Evolutionary conservation across 129 eudicot species (phyloP).

Genomic region (Pulicaria dysenterica): DNA sequence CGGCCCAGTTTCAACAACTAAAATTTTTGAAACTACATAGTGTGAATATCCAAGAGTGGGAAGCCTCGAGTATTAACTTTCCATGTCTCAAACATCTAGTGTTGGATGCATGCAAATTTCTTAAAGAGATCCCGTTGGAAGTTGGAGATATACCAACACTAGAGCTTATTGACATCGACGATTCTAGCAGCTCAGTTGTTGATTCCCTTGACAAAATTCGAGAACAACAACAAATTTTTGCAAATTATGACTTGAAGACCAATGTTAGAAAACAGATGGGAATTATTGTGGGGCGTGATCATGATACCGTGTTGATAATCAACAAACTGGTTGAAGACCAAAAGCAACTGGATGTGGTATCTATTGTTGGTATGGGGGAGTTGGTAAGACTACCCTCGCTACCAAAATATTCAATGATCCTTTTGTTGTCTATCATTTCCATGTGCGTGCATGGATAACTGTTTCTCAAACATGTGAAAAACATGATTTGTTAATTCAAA

Average conservation of each 20-base stretch:
- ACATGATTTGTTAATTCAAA: background rate
- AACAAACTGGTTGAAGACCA: constrained; percentile 4
- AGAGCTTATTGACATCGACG: constrained; percentile 22
- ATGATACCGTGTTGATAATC: background rate
- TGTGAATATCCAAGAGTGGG: constrained; percentile 22
- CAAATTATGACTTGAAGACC: constrained; percentile 26
- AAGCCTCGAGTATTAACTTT: constrained; percentile 16
- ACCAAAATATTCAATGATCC: constrained; percentile 24
- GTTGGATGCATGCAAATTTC: constrained; percentile 8
- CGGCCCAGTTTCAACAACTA: constrained; percentile 35
- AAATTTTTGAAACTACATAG: constrained; percentile 26
- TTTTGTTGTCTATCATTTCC: constrained; percentile 5
- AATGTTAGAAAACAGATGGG: too few relatives aligned
- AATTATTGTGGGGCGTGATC: background rate
- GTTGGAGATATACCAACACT: constrained; percentile 31
- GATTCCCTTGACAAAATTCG: constrained; percentile 9
- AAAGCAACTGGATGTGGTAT: background rate
- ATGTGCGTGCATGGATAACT: too few relatives aligned
- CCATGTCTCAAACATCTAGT: constrained; percentile 29
- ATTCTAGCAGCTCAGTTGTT: background rate
- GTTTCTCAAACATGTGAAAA: constrained; percentile 28
- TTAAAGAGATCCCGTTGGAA: constrained; percentile 30
- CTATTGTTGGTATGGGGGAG: constrained; percentile 38
- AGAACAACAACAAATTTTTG: constrained; percentile 6
- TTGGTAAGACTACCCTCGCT: constrained; percentile 44